Evolutionary conservation across 2,329 filamentous ascomycete genomes (phyloP).

Genomic region (Pseudogymnoascus verrucosus): DNA sequence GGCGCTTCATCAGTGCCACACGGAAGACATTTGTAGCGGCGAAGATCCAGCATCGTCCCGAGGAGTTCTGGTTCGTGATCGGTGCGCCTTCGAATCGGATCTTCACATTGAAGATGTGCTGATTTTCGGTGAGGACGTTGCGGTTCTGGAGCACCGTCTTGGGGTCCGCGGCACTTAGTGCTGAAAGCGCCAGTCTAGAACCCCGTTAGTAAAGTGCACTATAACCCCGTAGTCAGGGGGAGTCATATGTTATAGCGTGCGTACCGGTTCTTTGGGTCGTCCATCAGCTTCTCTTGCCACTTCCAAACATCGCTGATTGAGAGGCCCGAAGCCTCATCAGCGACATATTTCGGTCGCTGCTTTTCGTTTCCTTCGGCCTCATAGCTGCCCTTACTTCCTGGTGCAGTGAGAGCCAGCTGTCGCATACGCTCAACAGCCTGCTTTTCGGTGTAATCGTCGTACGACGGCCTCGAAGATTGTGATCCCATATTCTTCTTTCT

Average conservation of each 20-base stretch:
- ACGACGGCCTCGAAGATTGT: neutral
- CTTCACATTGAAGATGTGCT: constrained; percentile 74
- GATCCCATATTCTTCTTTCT: neutral
- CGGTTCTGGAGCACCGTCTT: constrained; percentile 57
- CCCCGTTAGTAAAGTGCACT: neutral
- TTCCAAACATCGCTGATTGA: constrained; percentile 42
- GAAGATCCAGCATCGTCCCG: constrained; percentile 86
- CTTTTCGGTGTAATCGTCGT: neutral
- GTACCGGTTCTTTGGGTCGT: constrained; percentile 59
- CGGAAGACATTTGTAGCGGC: constrained; percentile 88
- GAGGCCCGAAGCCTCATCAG: constrained; percentile 32
- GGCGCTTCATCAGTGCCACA: constrained; percentile 77
- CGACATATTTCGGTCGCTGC: constrained; percentile 11
- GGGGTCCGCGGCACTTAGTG: constrained; percentile 60
- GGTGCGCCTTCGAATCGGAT: constrained; percentile 76
- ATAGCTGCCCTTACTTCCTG: constrained; percentile 12
- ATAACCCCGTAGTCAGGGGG: neutral
- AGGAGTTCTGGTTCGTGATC: constrained; percentile 75
- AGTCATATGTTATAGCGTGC: constrained; percentile 8
- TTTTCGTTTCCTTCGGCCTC: constrained; percentile 31
- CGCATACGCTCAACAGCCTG: neutral
- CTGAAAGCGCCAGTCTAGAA: constrained; percentile 63
- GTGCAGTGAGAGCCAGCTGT: neutral
- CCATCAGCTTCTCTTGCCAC: constrained; percentile 55
- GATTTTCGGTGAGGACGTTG: constrained; percentile 56